A percentile compares a stretch with the other conserved stretches of the same genome.
phyloP scores from a whole-genome alignment of 495 filamentous ascomycete genomes.

The Aspergillus nanangensis region DNA sequence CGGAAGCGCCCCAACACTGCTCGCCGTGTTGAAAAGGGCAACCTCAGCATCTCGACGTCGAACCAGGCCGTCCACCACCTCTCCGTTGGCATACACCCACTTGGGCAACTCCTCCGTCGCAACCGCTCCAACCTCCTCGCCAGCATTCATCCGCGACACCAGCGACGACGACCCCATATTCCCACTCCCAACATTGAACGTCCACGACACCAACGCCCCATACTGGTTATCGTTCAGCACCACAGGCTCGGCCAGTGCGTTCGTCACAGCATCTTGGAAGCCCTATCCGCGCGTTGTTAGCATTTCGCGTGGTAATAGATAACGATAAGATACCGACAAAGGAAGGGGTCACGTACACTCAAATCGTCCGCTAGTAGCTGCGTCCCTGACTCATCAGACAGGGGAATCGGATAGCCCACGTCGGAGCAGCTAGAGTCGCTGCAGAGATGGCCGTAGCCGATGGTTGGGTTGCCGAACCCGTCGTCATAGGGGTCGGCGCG shows the following conservation, averaged over 20 bases:
- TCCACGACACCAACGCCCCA: constrained; percentile 19
- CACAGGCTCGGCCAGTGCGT: constrained; percentile 16
- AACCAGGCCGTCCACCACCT: constrained; percentile 33
- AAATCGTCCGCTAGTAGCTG: constrained; percentile 39
- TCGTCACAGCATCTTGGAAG: constrained; percentile 17
- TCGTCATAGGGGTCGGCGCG: constrained; percentile 29
- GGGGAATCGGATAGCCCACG: constrained; percentile 38
- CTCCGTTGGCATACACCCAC: constrained; percentile 40
- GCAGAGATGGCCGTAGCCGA: constrained; percentile 52
- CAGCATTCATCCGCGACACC: constrained; percentile 40
- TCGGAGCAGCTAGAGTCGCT: constrained; percentile 34
- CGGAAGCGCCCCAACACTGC: constrained; percentile 20
- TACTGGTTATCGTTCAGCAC: constrained; percentile 24
- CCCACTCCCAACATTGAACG: constrained; percentile 16
- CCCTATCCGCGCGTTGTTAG: constrained; percentile 5
- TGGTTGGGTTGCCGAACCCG: constrained; percentile 40
- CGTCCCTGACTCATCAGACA: constrained; percentile 32
- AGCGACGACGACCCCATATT: constrained; percentile 28
- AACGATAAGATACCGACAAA: no score
- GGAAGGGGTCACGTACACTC: constrained; percentile 23
- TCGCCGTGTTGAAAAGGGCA: constrained; percentile 28
- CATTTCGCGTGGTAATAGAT: no score
- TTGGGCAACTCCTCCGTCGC: constrained; percentile 40
- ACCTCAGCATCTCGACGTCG: constrained; percentile 40
- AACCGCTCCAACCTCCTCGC: constrained; percentile 35